Evolutionary conservation across 225 moss, liverwort and hornwort species (phyloP), one percentile per base, ranked within the genome.

Genomic region (Pseudoscleropodium purum): DNA sequence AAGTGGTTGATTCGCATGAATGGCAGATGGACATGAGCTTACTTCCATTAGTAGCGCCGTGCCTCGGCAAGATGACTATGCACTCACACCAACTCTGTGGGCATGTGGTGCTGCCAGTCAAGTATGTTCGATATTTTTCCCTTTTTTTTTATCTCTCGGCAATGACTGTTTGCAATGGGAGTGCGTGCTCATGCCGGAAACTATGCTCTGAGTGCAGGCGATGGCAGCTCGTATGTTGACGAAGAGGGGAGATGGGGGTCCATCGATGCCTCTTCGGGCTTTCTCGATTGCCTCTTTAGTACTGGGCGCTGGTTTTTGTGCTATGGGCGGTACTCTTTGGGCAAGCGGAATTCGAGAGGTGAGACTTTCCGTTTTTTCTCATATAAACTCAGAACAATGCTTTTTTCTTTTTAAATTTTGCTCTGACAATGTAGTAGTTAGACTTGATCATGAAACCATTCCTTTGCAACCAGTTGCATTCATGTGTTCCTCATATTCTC

Each of bases 231-330:
- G 90, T 75, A 25, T 91, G 77, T 75, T 93, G 76, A 90, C 91
- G 49, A 95, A 90, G 89, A 90, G 72, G 89, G 94, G 94, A 68
- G 93, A 95, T 78, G 94, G 94, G 81, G 94, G 94, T 80, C 89
- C 20, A 41, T 93, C 89, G 39, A 95, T 95, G 93, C 94, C 94
- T 75, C 39, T 93, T 84, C 94, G 94, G 64, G 94, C 94, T 52
- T 95, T 95, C 84, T 90, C 94, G 37, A 91, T 95, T 66, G 94
- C 94, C 45, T 85, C 92, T 83, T 88, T 95, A 85, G 61, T 91
- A 57, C 89, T 95, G 47, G 94, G 93, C 24, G 90, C 93, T 86
- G 94, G 93, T 29, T 83, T 90, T 76, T 95, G 94, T 89, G 82
- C 91, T 72, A 43, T 90, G 68, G 94, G 94, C 49, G 93, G 92